phyloP scores from a whole-genome alignment of 2,329 filamentous ascomycete genomes.

The Paecilomyces formosus region DNA sequence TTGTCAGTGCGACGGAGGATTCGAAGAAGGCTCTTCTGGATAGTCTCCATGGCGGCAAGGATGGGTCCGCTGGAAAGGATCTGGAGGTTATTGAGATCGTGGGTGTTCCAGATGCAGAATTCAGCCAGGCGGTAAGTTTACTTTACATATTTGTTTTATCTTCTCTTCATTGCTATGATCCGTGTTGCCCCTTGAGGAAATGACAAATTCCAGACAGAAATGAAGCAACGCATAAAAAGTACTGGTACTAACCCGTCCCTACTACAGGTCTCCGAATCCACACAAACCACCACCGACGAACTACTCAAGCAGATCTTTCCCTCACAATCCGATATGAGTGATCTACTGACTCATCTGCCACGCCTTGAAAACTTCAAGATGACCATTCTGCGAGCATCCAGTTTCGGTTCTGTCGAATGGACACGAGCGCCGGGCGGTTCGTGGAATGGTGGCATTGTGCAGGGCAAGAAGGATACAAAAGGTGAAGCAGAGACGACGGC shows the following conservation, averaged over 20 bases:
- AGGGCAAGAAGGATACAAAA: background rate
- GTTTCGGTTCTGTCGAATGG: constrained; percentile 6
- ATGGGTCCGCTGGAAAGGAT: constrained; percentile 12
- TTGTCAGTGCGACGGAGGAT: constrained; percentile 25
- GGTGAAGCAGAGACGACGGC: background rate
- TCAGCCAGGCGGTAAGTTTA: constrained; percentile 29
- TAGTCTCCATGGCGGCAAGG: constrained; percentile 13
- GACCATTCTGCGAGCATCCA: constrained; percentile 24
- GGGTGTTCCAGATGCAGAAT: constrained; percentile 28
- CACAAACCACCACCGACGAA: background rate
- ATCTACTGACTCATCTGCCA: constrained; percentile 21
- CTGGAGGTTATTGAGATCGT: constrained; percentile 35
- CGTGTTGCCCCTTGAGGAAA: background rate
- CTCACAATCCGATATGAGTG: constrained; percentile 18
- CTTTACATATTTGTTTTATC: background rate
- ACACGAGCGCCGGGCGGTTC: constrained; percentile 1
- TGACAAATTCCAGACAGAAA: background rate
- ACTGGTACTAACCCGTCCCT: background rate
- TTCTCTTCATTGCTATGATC: too few species aligned
- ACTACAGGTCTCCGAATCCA: background rate
- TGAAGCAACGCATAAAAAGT: background rate
- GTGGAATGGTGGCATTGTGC: constrained; percentile 1
- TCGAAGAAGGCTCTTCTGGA: constrained; percentile 27
- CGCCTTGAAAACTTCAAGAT: constrained; percentile 30
- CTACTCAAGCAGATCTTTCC: constrained; percentile 4